Percentiles rank a stretch among this genome's conserved stretches.
phyloP scores from a whole-genome alignment of 2,329 filamentous ascomycete genomes.

The Tolypocladium paradoxum region DNA sequence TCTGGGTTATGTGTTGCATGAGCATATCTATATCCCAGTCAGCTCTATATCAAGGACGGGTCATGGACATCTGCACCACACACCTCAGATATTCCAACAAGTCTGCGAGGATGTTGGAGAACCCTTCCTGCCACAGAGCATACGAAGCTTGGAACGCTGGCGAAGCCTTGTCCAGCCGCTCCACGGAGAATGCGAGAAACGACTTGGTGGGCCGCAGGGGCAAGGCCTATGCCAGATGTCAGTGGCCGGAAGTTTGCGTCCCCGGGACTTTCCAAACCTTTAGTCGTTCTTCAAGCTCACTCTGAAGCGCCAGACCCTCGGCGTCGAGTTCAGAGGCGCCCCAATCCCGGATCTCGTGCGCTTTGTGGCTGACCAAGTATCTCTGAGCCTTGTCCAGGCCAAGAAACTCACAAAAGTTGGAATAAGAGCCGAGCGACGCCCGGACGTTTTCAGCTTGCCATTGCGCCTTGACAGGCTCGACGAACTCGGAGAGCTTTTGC shows the following conservation, averaged over 20 bases:
- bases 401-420: constrained; percentile 68
- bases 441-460: constrained; percentile 68
- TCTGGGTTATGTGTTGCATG: constrained; percentile 82
- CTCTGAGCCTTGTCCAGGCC: constrained; percentile 70
- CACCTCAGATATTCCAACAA: constrained; percentile 73
- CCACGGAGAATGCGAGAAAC: constrained; percentile 84
- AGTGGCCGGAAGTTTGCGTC: constrained; percentile 2
- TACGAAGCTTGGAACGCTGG: constrained; percentile 65
- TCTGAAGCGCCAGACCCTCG: constrained; percentile 70
- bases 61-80: constrained; percentile 5
- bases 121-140: constrained; percentile 72
- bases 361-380: constrained; percentile 64
- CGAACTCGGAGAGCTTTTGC: constrained; percentile 61
- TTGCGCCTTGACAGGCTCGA: constrained; percentile 68
- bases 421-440: constrained; percentile 60
- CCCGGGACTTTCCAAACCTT: constrained; percentile 33
- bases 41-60: neutral
- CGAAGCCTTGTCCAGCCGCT: constrained; percentile 69
- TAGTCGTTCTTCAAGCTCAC: constrained; percentile 64
- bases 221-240: constrained; percentile 37
- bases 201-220: constrained; percentile 84
- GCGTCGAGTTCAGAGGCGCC: constrained; percentile 63
- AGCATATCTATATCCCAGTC: constrained; percentile 49
- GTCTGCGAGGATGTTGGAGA: constrained; percentile 74
- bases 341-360: constrained; percentile 76